Conservation (phyloP, 176 grass and related monocot species). For the Triticum timopheevii region DNA sequence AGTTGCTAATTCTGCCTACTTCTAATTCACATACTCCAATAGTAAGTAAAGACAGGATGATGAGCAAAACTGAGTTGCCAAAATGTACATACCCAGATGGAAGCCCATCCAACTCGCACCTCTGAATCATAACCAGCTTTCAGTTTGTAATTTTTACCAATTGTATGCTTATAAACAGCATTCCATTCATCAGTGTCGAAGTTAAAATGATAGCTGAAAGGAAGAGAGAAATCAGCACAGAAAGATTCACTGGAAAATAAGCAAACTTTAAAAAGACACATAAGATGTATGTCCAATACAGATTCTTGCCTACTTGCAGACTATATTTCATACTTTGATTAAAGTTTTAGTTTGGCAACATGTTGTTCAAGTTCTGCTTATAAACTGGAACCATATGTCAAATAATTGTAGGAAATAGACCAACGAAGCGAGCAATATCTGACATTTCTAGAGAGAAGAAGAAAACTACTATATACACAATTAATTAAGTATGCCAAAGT, state of each 20-base stretch:
- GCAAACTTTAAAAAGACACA: not conserved
- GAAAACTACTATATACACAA: not conserved
- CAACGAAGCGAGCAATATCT: not conserved
- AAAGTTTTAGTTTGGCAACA: not conserved
- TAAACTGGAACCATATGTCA: not conserved
- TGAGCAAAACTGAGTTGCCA: slow-evolving; percentile 12
- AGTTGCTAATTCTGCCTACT: slow-evolving; percentile 12
- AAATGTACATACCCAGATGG: slow-evolving; percentile 72
- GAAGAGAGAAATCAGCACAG: slow-evolving; percentile 16
- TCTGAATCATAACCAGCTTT: slow-evolving; percentile 98
- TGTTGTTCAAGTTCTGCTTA: not conserved
- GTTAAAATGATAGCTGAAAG: slow-evolving; percentile 75
- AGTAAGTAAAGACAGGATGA: slow-evolving; percentile 22
- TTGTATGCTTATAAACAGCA: slow-evolving; percentile 81
- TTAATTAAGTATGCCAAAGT: slow-evolving; percentile 4
- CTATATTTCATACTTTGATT: not conserved
- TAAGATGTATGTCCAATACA: not conserved
- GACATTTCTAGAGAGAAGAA: not conserved
- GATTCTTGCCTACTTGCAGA: not conserved
- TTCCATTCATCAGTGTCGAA: slow-evolving; percentile 71
- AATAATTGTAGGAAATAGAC: not conserved
- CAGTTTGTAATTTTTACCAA: slow-evolving; percentile 78
- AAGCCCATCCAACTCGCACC: slow-evolving; percentile 75
- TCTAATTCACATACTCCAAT: slow-evolving; percentile 14
- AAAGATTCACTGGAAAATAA: slow-evolving; percentile 10